Base-by-base conservation (phyloP, 2,329 filamentous ascomycete species). In the Fusarium penzigii region DNA sequence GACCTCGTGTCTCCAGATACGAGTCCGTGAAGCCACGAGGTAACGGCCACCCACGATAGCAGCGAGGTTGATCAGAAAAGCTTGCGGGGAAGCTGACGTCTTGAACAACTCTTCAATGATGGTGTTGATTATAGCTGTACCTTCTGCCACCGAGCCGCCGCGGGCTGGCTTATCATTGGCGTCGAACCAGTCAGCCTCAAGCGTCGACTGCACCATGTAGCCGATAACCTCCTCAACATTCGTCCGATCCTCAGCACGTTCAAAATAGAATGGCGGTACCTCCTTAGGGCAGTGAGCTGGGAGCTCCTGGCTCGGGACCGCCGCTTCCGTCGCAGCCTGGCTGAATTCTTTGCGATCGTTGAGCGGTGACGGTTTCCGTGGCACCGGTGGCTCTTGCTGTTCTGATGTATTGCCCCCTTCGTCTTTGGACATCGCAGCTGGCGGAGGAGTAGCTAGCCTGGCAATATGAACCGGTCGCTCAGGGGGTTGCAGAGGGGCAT, bases 401-500 rank as follows among this genome's bases (percentile, higher is more conserved):
- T 12, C 34, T 48, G 6, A 38, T 6, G 44, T 39, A 32, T 50
- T 46, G 47, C 41, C 40, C 11, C 25, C 39, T 45, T 50, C 40
- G 7, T 61, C 63, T 38, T 64, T 65, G 46, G 65, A 44, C 5
- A 60, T 38, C 9, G 65, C 63, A 13, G 59, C 46, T 13, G 73
- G 71, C 10, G 78, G 78, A 34, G 80, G 80, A 9, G 85, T 88
- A 20, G 85, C 84, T 13, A 88, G 73, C 51, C 84, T 76, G 0
- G 88, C 83, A 3, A 81, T 77, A 1, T 84, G 84, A 1, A 83
- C 77, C 16, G 78, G 73, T 52, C 85, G 78, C 58, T 84, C 78
- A 1, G 73, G 73, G 3, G 75, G 72, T 38, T 74, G 72, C 6
- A 76, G 61, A 34, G 73, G 74, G 52, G 75, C 75, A 52, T 62